Evolutionary conservation across 495 filamentous ascomycete genomes (phyloP).

Genomic region (Xylaria castorea): DNA sequence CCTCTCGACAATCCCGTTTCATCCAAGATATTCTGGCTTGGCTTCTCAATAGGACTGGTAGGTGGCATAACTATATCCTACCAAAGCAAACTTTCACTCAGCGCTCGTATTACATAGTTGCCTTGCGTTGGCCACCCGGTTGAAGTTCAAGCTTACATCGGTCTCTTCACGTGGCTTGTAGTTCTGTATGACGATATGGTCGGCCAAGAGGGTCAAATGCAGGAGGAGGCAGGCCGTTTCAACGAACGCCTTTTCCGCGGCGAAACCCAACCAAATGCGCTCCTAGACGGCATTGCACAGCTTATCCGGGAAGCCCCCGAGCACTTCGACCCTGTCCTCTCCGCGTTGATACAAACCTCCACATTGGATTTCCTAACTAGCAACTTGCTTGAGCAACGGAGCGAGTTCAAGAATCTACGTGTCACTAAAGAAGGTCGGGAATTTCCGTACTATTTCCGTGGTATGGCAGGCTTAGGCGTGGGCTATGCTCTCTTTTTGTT

Average conservation of each 20-base stretch:
- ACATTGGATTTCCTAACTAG: background rate
- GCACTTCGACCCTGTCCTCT: background rate
- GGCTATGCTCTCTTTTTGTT: background rate
- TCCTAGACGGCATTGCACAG: constrained; percentile 2
- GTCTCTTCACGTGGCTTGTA: constrained; percentile 17
- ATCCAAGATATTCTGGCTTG: background rate
- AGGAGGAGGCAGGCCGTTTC: constrained; percentile 18
- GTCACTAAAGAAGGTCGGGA: background rate
- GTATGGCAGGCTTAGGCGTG: background rate
- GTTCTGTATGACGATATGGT: constrained; percentile 26
- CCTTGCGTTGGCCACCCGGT: background rate
- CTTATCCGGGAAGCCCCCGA: background rate
- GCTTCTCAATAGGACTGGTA: background rate
- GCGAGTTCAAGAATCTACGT: background rate
- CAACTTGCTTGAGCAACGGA: background rate
- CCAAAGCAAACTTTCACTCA: background rate
- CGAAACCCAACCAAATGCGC: constrained; percentile 10
- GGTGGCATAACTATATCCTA: background rate
- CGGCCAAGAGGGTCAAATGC: constrained; percentile 19
- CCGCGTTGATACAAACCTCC: background rate
- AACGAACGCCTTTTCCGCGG: constrained; percentile 22
- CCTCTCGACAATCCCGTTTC: background rate
- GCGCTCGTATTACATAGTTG: background rate
- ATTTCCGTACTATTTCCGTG: background rate
- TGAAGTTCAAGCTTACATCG: constrained; percentile 21